Conservation (phyloP, 345 rosid genomes). For the Populus pruinosa region DNA sequence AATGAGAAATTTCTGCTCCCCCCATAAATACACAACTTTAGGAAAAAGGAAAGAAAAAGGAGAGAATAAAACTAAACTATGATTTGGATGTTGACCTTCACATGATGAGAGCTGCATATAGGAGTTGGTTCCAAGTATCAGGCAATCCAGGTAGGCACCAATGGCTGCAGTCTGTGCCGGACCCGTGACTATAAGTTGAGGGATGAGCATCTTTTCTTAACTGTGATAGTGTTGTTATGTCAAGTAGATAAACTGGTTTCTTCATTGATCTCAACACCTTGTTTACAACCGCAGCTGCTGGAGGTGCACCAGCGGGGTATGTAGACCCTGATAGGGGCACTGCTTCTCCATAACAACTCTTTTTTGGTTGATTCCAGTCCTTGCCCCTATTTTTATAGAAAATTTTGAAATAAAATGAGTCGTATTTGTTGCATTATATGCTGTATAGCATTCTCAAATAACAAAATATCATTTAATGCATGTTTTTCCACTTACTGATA, state of each 20-base stretch:
- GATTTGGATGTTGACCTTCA: slow-evolving; percentile 23
- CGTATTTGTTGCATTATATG: not conserved
- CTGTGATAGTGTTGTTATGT: slow-evolving; percentile 81
- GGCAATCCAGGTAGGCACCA: slow-evolving; percentile 98
- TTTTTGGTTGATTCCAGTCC: slow-evolving; percentile 74
- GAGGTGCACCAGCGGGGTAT: slow-evolving; percentile 72
- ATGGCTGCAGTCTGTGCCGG: slow-evolving; percentile 82
- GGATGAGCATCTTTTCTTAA: slow-evolving; percentile 93
- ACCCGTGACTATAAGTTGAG: slow-evolving; percentile 47
- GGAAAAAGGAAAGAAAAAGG: not conserved
- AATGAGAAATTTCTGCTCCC: slow-evolving; percentile 6
- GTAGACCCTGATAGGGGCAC: slow-evolving; percentile 63
- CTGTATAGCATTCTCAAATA: not conserved
- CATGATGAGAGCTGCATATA: slow-evolving; percentile 68
- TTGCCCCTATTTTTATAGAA: slow-evolving; percentile 46
- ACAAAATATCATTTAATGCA: not conserved
- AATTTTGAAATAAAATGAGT: not conserved
- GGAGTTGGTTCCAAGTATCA: slow-evolving; percentile 93
- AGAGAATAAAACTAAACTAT: not conserved
- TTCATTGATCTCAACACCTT: slow-evolving; percentile 54
- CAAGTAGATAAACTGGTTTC: slow-evolving; percentile 67
- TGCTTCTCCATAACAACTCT: slow-evolving; percentile 58
- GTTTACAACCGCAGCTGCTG: slow-evolving; percentile 50
- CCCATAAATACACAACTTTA: slow-evolving; percentile 15
- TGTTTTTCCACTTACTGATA: slow-evolving; percentile 49